Base-by-base conservation (phyloP, 2,329 filamentous ascomycete genomes). In the Diaporthe ampelina region DNA sequence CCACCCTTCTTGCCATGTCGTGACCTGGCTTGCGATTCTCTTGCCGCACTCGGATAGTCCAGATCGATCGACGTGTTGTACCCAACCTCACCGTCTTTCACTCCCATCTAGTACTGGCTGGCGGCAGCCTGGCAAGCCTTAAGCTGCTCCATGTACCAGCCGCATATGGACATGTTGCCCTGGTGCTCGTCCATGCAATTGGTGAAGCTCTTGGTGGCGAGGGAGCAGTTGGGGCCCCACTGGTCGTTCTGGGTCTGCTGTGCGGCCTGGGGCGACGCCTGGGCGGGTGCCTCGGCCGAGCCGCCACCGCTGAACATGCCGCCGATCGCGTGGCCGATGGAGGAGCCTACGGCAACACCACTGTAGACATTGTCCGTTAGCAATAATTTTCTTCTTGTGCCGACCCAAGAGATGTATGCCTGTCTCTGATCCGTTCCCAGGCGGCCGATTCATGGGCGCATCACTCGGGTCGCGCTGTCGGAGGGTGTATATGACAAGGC, bases 101-200 rank as follows among this genome's bases (percentile, higher is more conserved):
- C 29, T 26, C 15, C 65, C 48, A n/a, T 73, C 76, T 91, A 94
- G 86, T 94, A 94, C 79, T 87, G 91, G 84, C 88, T 91, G 72
- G 94, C 92, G 79, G 94, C 94, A 77, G 90, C 86, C 88, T 96
- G 94, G 89, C 94, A 96, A 73, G 94, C 93, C 89, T 95, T 96
- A 24, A 99, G 89, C 90, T 99, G 96, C 84, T 99, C 97, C 80
- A 99, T 87, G 85, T 99, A 99, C 95, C 96, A 99, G 79, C 94
- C 94, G 88, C 97, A 99, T 82, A 98, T 97, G 82, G 93, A 93
- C 93, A 99, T 92, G 86, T 97, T 95, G 79, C 97, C 97, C 82
- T 92, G 88, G 85, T 99, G 94, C 82, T 98, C 94, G 84, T 98
- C 95, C 93, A 99, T 93, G 90, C 97, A 99, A 87, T 93, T 93